Base-by-base conservation (phyloP, 352 stramenopile genomes). In the Globisporangium middletonii region DNA sequence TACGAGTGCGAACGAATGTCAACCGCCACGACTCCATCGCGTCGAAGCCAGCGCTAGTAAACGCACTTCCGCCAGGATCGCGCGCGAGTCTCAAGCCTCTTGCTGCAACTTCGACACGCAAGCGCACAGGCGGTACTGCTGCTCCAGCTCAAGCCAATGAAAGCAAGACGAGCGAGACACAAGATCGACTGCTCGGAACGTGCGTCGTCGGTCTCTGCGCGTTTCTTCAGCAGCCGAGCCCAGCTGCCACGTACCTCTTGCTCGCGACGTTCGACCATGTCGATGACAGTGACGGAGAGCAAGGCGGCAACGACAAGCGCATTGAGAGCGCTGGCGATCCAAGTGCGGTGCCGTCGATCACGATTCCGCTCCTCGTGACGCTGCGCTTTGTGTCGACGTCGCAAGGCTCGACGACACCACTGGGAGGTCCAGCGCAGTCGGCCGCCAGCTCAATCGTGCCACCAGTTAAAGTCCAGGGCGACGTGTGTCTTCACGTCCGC, bases 301-400 rank as follows among this genome's bases (percentile, higher is more conserved):
- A 35, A 35, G 30, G 11, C 16, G 26, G 9, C 37, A 23, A 12
- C 15, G 50, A 54, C n/a, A 33, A 35, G 0, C 46, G 55, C 35
- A 19, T 50, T 11, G 50, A 55, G 50, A 19, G 35, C 12, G 27
- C 6, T 35, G 28, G 23, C 30, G 35, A 26, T 13, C 3, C 30
- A 35, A 16, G 7, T 16, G 15, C 23, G 18, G 3, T 23, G 27
- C 7, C 18, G 0, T 12, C 18, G 16, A 18, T 44, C 19, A 46
- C 27, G 23, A 53, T 63, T 50, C 57, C 57, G 26, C 33, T 63
- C 11, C 3, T 58, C 2, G 18, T 58, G 42, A 47, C 12, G 48
- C 46, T 63, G 2, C 57, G 50, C 1, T 26, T 63, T 8, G 15
- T 19, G 4, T 37, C 57, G 4, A 9, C 26, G 13, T 6, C 16